These are phyloP conservation scores for Anacardium occidentale DNA, from an alignment of 345 rosid genomes.

Conservation along the genomic window DNA sequence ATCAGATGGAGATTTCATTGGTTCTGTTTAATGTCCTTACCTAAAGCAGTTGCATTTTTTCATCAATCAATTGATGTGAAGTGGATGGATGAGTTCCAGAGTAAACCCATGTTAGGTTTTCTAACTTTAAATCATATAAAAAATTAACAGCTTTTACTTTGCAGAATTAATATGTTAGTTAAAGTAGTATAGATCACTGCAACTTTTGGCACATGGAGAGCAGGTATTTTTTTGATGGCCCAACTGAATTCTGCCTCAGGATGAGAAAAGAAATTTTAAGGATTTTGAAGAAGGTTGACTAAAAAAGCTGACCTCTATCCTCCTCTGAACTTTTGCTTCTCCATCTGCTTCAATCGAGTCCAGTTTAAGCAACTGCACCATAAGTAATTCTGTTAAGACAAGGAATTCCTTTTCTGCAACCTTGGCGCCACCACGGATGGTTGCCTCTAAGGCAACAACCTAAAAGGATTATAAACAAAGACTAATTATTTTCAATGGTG, in stretches of 20 bases:
- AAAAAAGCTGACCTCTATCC: constrained; percentile 37
- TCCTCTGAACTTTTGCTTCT: constrained; percentile 50
- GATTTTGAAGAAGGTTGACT: background rate
- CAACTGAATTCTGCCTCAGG: background rate
- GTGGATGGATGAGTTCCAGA: constrained; percentile 12
- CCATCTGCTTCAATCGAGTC: constrained; percentile 49
- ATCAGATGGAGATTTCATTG: background rate
- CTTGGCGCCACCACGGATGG: constrained; percentile 29
- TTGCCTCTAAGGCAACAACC: constrained; percentile 46
- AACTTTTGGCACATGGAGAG: constrained; percentile 19
- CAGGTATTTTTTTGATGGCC: constrained; percentile 1
- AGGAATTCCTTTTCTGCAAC: constrained; percentile 40
- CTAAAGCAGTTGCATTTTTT: background rate
- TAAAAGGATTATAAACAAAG: constrained; percentile 12
- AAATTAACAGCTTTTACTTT: constrained; percentile 21
- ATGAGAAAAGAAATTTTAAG: background rate
- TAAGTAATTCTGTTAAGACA: constrained; percentile 48
- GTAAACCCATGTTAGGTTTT: background rate
- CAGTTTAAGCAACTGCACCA: constrained; percentile 47
- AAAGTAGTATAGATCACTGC: background rate
- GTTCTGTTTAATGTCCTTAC: background rate
- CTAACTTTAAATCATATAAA: constrained; percentile 13
- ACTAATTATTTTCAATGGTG: background rate
- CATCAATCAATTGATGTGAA: constrained; percentile 1
- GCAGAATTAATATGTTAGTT: constrained; percentile 19